phyloP scores from a whole-genome alignment of 179 eudicot genomes.

The Silene noctiflora region DNA sequence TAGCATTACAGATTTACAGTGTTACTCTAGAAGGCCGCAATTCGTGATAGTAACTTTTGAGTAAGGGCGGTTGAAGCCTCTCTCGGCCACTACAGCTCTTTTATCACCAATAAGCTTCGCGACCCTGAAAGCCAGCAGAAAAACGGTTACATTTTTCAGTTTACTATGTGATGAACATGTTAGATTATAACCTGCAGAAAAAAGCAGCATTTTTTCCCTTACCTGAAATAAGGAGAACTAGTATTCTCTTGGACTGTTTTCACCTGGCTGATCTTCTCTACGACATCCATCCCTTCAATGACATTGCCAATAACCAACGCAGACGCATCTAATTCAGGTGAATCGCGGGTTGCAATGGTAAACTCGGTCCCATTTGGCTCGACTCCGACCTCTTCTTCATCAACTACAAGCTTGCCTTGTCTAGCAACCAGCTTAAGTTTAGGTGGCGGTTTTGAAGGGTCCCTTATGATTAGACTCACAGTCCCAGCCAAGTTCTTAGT shows the following conservation, averaged over 20 bases:
- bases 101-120: constrained; percentile 92
- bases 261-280: constrained; percentile 59
- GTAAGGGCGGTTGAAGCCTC: constrained; percentile 95
- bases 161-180: no score
- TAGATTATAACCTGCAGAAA: background rate
- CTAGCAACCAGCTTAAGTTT: constrained; percentile 75
- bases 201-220: constrained; percentile 1
- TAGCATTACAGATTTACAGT: constrained; percentile 20
- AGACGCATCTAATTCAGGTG: constrained; percentile 72
- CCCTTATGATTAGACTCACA: constrained; percentile 69
- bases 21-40: constrained; percentile 63
- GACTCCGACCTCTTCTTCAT: constrained; percentile 64
- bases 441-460: constrained; percentile 78
- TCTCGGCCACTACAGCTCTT: constrained; percentile 93
- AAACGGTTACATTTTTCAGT: constrained; percentile 1
- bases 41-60: constrained; percentile 67
- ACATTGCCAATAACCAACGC: constrained; percentile 75
- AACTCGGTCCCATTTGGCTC: constrained; percentile 95
- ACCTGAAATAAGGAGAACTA: constrained; percentile 89
- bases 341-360: constrained; percentile 52
- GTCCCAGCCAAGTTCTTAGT: constrained; percentile 64
- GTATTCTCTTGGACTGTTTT: constrained; percentile 89
- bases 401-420: constrained; percentile 71
- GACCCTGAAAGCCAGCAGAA: constrained; percentile 52
- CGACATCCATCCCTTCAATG: constrained; percentile 85